A percentile compares a stretch with the other conserved stretches of the same genome.
Conservation (phyloP, 768 basidiomycete species). For the Phaffia australis region DNA sequence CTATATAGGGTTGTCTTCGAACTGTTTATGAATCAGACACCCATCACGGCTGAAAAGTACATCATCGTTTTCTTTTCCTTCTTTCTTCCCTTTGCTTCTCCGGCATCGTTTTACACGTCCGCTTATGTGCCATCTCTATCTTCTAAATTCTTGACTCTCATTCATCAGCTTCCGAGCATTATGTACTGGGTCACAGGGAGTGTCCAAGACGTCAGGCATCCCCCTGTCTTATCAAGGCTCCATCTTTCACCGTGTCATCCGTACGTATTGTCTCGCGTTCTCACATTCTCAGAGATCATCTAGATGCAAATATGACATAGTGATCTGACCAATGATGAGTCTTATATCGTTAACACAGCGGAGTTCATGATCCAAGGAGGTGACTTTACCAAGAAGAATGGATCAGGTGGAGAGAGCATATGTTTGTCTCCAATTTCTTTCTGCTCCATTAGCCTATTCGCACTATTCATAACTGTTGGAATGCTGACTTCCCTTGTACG, state of each 20-base stretch:
- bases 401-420: slow-evolving; percentile 70
- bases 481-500: too few species aligned
- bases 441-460: background rate
- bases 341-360: slow-evolving; percentile 28
- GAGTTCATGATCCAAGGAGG: slow-evolving; percentile 67
- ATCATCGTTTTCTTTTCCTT: slow-evolving; percentile 24
- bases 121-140: too few species aligned
- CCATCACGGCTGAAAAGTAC: slow-evolving; percentile 73
- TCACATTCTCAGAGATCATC: background rate
- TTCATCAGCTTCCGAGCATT: slow-evolving; percentile 64
- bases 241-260: slow-evolving; percentile 24
- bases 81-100: background rate
- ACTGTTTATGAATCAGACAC: slow-evolving; percentile 50
- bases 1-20: slow-evolving; percentile 44
- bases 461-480: too few species aligned
- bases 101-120: background rate
- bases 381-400: slow-evolving; percentile 72
- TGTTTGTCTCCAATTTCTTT: slow-evolving; percentile 38
- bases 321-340: background rate
- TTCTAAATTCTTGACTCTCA: background rate
- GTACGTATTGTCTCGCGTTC: background rate
- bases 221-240: slow-evolving; percentile 72
- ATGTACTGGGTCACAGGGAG: slow-evolving; percentile 74
- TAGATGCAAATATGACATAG: background rate
- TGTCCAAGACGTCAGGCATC: slow-evolving; percentile 43